Base-by-base conservation (phyloP, 352 stramenopile species). In the Globisporangium solare region DNA sequence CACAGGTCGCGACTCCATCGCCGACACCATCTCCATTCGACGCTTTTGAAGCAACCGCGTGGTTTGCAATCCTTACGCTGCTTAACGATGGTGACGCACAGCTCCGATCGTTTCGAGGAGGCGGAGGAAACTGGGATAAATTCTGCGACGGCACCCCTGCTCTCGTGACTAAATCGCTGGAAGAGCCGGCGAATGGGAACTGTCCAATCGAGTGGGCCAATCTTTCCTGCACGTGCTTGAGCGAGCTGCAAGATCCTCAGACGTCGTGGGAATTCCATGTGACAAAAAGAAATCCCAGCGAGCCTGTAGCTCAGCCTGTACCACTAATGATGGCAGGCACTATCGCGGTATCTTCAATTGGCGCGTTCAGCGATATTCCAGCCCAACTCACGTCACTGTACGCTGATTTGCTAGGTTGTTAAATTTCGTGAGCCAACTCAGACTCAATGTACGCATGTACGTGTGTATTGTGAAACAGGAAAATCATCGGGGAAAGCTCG, bases 181-280 rank as follows among this genome's bases (percentile, higher is more conserved):
- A 11, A 7, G 14, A 37, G 5, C 13, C 24, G 6, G 51, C 3
- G 22, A 58, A 58, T 39, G 22, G 24, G 3, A 41, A 13, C n/a
- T 58, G 51, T 18, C 42, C 22, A 13, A 21, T 31, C 12, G 12
- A 8, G 17, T 58, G 51, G 51, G 41, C 39, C 21, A 24, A 58
- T 22, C 22, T 58, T 21, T 58, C 51, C 0, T 58, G 51, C 39
- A 50, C 51, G 20, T 58, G 51, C 27, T 27, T 58, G 15, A 58
- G 42, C 40, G 51, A 54, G 8, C 14, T 54, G n/a, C 39, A 46
- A 39, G 27, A 39, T 31, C 49, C 31, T 20, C 24, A 21, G 15
- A 54, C n/a, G 15, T 24, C 27, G 18, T 54, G 49, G 49, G 31
- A 24, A 11, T 54, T 54, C 31, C 49, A 17, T 3, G 32, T 54